Conservation (phyloP, 768 basidiomycete species). For the Trametes maxima region DNA sequence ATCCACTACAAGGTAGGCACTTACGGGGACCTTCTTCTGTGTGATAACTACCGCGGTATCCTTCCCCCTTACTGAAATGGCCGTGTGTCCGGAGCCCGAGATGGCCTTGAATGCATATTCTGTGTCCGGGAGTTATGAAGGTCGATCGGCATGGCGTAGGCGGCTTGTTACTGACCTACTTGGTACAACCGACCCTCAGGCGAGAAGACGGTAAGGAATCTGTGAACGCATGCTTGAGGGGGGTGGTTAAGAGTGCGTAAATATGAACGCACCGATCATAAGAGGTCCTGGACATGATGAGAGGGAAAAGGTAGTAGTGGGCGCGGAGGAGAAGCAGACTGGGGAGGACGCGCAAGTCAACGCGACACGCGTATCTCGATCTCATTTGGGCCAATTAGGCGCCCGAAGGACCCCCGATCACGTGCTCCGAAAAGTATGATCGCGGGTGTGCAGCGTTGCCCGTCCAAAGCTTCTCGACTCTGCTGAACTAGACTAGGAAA, state of each 20-base stretch:
- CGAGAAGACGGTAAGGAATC: constrained; percentile 96
- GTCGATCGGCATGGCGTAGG: too few species aligned
- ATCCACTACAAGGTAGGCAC: constrained; percentile 35
- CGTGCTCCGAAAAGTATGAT: constrained; percentile 7
- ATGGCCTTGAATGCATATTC: constrained; percentile 99
- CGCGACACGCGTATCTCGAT: constrained; percentile 36
- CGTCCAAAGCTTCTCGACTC: too few species aligned
- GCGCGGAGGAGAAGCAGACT: constrained; percentile 21
- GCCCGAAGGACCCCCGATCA: constrained; percentile 6
- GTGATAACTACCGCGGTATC: constrained; percentile 96
- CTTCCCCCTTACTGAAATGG: constrained; percentile 89
- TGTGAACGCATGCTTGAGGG: constrained; percentile 29
- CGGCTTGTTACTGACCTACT: constrained; percentile 70
- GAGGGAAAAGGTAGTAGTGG: constrained; percentile 27
- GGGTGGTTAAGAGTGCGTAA: not conserved
- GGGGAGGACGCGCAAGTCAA: constrained; percentile 64
- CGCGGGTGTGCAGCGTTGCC: not conserved
- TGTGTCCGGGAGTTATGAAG: constrained; percentile 34
- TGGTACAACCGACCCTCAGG: constrained; percentile 97
- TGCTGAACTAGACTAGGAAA: too few species aligned
- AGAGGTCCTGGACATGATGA: constrained; percentile 88
- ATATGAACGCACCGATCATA: constrained; percentile 71
- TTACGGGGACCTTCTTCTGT: constrained; percentile 96
- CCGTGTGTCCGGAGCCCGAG: constrained; percentile 93
- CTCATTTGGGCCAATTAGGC: constrained; percentile 1